phyloP scores from a whole-genome alignment of 306 rosid genomes.

The Gleditsia sinensis region DNA sequence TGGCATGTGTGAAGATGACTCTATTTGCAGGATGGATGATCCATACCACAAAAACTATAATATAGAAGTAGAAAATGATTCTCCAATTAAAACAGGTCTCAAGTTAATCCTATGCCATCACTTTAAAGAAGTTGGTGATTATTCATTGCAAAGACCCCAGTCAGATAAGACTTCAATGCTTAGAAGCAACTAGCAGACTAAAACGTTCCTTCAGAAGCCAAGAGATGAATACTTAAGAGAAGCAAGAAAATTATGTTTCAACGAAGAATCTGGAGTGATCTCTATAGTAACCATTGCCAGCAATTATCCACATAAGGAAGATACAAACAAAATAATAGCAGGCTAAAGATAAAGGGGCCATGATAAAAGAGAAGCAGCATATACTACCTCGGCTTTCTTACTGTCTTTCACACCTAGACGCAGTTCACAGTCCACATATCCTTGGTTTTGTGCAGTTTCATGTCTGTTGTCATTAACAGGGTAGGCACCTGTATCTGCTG shows the following conservation, averaged over 20 bases:
- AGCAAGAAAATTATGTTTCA: background rate
- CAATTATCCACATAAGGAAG: background rate
- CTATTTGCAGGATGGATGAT: background rate
- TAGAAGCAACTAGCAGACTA: background rate
- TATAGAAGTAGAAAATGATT: background rate
- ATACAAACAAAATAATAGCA: background rate
- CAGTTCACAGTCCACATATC: slow-evolving; percentile 19
- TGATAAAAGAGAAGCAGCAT: slow-evolving; percentile 2
- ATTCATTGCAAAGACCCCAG: background rate
- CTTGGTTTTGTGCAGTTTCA: background rate
- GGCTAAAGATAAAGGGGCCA: background rate
- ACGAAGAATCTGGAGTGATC: background rate
- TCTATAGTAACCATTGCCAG: background rate
- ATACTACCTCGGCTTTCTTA: background rate
- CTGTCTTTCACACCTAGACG: slow-evolving; percentile 3
- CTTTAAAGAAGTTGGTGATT: background rate
- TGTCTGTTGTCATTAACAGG: background rate
- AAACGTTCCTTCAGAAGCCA: background rate
- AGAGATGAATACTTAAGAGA: background rate
- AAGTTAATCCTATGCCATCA: background rate
- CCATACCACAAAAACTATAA: background rate
- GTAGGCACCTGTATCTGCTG: background rate
- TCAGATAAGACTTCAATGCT: background rate
- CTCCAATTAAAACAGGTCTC: background rate
- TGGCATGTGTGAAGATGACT: background rate